Evolutionary conservation across 2,329 filamentous ascomycete genomes (phyloP), one percentile per base, ranked within the genome.

Genomic region (Verticillium tricorpus): DNA sequence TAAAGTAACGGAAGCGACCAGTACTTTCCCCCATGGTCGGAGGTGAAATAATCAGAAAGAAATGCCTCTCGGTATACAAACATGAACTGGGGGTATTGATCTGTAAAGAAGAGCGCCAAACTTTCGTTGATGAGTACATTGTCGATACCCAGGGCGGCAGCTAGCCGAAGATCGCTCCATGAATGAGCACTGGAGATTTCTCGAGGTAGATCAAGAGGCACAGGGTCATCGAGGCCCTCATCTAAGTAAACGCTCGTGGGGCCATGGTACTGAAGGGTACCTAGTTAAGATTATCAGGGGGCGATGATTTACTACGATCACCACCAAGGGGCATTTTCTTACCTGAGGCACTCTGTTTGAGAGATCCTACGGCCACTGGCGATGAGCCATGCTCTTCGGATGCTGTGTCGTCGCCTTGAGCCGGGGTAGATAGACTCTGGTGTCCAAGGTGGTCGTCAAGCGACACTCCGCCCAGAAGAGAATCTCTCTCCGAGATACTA

Each of bases 11-110:
- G 62, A 1, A 62, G 60, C 1, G 70, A 72, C 66, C 70, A 72
- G 40, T 71, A 72, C 50, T 67, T 71, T 25, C 68, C 65, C n/a
- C 61, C 52, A 32, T 56, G 54, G 5, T 56, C 54, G 2, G 28
- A 56, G 22, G 25, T 56, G 54, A 56, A 56, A 14, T 56, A 56
- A n/a, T 70, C 69, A 9, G 59, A 55, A 1, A 71, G 60, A n/a
- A 72, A 72, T 0, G 68, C 69, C 25, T 72, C 70, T 0, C 70
- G 68, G 32, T 72, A 72, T 2, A 72, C 67, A 54, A 72, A 72
- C 67, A 72, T 71, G 63, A 71, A 72, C n/a, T 72, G 66, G 5
- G 70, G 68, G 32, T 71, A 72, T 56, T 72, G 70, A 65, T 66
- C 70, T n/a, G 62, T 65, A 61, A 72, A 72, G 56, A 72, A 72